Percentiles rank a stretch among this genome's conserved stretches.
Conservation (phyloP, 805 yeast genomes). For the Candida quercuum region DNA sequence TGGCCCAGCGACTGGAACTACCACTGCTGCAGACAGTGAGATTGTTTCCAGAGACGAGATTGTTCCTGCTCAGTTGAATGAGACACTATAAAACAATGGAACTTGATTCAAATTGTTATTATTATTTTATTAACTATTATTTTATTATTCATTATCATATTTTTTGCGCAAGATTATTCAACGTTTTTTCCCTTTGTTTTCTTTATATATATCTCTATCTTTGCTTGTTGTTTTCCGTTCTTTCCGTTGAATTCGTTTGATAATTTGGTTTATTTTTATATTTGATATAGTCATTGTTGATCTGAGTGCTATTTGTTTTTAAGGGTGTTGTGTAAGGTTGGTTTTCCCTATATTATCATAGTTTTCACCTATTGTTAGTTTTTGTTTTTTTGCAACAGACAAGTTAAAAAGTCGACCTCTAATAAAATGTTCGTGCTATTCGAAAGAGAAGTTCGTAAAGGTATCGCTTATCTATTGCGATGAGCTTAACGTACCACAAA, state of each 20-base stretch:
- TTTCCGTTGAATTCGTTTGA: neutral
- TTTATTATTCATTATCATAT: too few relatives aligned
- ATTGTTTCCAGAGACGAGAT: conserved; percentile 1
- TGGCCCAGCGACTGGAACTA: neutral
- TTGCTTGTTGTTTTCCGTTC: neutral
- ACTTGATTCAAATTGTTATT: neutral
- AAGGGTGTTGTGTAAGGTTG: too few relatives aligned
- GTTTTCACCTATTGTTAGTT: neutral
- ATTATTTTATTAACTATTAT: neutral
- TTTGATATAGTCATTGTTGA: too few relatives aligned
- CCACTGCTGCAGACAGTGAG: neutral
- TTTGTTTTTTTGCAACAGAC: neutral
- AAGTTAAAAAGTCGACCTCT: neutral
- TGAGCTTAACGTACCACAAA: too few relatives aligned
- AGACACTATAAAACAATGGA: neutral
- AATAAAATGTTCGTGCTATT: too few relatives aligned
- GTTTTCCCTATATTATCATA: too few relatives aligned
- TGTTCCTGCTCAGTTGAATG: neutral
- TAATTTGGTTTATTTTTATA: neutral
- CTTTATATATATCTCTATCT: neutral
- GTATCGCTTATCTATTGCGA: too few relatives aligned
- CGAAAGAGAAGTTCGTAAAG: too few relatives aligned
- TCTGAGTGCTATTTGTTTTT: too few relatives aligned
- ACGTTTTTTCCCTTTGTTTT: too few relatives aligned
- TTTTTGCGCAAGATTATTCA: too few relatives aligned